These are phyloP conservation scores for Talaromyces sp. DNA, from an alignment of 2,329 filamentous ascomycete genomes.

Conservation along the genomic window DNA sequence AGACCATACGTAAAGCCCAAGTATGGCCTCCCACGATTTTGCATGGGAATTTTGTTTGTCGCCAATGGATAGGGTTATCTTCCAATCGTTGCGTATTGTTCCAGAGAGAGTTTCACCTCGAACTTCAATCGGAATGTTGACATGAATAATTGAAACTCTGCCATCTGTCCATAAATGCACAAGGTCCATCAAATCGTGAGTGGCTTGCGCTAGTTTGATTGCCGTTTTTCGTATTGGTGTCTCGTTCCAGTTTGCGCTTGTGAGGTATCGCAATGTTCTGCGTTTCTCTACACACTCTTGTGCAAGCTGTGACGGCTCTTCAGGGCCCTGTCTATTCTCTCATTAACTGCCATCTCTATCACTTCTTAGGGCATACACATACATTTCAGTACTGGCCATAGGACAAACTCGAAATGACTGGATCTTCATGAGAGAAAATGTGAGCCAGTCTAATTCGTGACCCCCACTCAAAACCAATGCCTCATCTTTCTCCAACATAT, in stretches of 20 bases:
- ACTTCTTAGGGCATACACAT: background rate
- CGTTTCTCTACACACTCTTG: background rate
- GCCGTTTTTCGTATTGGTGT: background rate
- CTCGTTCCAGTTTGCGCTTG: constrained; percentile 5
- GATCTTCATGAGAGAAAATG: constrained; percentile 23
- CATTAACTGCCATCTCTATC: background rate
- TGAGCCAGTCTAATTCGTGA: constrained; percentile 31
- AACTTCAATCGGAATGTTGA: constrained; percentile 1
- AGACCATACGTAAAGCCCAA: background rate
- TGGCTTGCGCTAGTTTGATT: background rate
- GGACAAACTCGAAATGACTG: constrained; percentile 19
- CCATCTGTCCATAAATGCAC: constrained; percentile 1
- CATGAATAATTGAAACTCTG: background rate
- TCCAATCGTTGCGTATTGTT: background rate
- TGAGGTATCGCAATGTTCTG: background rate
- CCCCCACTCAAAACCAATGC: constrained; percentile 19
- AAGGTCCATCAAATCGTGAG: background rate
- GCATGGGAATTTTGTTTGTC: background rate
- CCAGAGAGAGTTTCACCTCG: background rate
- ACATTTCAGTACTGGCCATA: background rate
- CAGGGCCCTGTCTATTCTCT: background rate
- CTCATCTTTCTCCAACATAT: constrained; percentile 17
- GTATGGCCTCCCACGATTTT: background rate
- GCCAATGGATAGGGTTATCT: background rate
- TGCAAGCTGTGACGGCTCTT: background rate